These are phyloP conservation scores for Puccinia sorghi DNA, from an alignment of 1,284 basidiomycete genomes.

Conservation along the genomic window DNA sequence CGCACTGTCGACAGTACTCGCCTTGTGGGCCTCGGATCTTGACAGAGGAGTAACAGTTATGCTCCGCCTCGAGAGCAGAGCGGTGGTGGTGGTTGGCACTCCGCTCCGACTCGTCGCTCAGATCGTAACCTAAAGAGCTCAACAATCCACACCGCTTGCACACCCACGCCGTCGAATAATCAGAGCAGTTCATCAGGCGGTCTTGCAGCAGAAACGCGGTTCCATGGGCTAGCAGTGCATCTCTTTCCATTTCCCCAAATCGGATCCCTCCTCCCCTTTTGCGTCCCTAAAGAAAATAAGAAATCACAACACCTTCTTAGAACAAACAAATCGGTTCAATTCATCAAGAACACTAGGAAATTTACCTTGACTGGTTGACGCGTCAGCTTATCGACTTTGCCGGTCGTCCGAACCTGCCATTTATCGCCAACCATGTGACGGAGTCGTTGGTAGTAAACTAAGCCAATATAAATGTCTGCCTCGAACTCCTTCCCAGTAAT, in stretches of 20 bases:
- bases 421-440: constrained; percentile 99
- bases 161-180: constrained; percentile 98
- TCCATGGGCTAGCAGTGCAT: constrained; percentile 96
- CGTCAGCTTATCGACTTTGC: constrained; percentile 91
- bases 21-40: constrained; percentile 64
- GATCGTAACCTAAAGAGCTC: constrained; percentile 91
- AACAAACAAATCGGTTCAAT: too few relatives aligned
- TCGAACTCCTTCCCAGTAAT: constrained; percentile 98
- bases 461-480: constrained; percentile 96
- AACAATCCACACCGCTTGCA: constrained; percentile 94
- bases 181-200: constrained; percentile 98
- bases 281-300: constrained; percentile 69
- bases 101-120: constrained; percentile 67
- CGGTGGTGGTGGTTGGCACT: constrained; percentile 59
- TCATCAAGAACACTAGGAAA: too few relatives aligned
- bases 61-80: constrained; percentile 58
- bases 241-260: constrained; percentile 99
- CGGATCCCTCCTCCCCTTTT: constrained; percentile 99
- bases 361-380: constrained; percentile 98
- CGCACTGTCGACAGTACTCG: constrained; percentile 64
- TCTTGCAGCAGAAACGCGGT: constrained; percentile 98
- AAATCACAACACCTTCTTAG: too few relatives aligned
- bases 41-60: constrained; percentile 60
- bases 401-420: constrained; percentile 98
- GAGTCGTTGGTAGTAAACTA: constrained; percentile 97